Evolutionary conservation across 1,284 basidiomycete species (phyloP), one percentile per base, ranked within the genome.

Genomic region (Exobasidium rhododendri): DNA sequence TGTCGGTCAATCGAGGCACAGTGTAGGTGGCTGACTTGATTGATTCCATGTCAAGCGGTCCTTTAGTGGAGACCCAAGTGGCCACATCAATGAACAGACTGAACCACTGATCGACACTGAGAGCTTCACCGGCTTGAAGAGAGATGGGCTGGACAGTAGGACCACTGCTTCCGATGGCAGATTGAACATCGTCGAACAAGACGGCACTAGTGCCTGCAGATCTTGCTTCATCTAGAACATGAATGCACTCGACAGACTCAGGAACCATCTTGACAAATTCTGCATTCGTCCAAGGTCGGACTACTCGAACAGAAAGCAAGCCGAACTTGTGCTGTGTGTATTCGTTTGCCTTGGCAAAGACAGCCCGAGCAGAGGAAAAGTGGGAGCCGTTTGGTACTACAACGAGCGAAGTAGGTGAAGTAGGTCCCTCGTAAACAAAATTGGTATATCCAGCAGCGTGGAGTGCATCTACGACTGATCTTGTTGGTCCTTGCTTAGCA

Each of bases 401-500:
- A 26, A 79, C 68, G 30, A 76, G 70, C 1, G 72, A 68, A 50
- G 59, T 63, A 32, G 77, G 74, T 57, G 67, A 55, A 28, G 68
- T 57, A 28, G 77, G 70, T 51, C 77, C 77, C 44, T 68, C 70
- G 67, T 78, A 79, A 59, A 66, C 58, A 59, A 78, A 77, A 53
- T 71, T 71, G 52, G 64, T 64, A 22, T 62, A 53, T 3, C 61
- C 61, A 11, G 43, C 40, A 40, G 60, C 55, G 13, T 57, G 26
- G 22, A 67, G 56, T 26, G 63, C 63, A n/a, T 50, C 51, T n/a
- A 47, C 49, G n/a, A 63, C 52, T 20, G 62, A 54, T 91, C 73
- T 93, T 89, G 71, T 92, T 91, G 0, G 91, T 94, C 35, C 35
- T 74, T 94, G 65, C 91, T 50, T 86, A 83, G 58, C 92, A 74